phyloP scores from a whole-genome alignment of 805 yeast species.

The Zygosaccharomyces kombuchaensis region DNA sequence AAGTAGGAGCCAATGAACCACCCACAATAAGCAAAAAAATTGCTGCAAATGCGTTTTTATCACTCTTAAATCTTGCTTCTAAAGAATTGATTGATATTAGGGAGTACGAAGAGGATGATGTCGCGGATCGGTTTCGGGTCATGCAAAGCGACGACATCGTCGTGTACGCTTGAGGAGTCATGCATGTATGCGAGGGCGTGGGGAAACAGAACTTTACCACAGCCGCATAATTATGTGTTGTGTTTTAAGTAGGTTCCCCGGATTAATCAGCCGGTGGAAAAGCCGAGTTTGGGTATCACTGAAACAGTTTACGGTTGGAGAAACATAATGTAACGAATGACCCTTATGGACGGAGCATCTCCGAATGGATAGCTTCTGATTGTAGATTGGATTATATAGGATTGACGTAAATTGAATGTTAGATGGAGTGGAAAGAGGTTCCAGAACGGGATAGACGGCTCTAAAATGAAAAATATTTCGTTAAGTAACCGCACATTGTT shows the following conservation, averaged over 20 bases:
- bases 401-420: background rate
- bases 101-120: slow-evolving; percentile 8
- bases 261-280: background rate
- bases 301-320: background rate
- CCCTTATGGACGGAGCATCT: background rate
- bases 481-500: background rate
- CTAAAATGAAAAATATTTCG: background rate
- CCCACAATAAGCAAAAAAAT: slow-evolving; percentile 18
- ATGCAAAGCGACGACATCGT: slow-evolving; percentile 20
- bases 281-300: background rate
- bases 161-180: slow-evolving; percentile 11
- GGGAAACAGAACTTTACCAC: background rate
- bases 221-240: background rate
- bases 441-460: too few species aligned
- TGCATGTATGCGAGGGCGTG: background rate
- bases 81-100: slow-evolving; percentile 14
- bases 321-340: background rate
- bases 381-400: background rate
- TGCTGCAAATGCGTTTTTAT: slow-evolving; percentile 33
- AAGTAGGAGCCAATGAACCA: background rate
- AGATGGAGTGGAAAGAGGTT: background rate
- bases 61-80: slow-evolving; percentile 29
- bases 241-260: too few species aligned
- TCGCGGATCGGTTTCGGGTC: slow-evolving; percentile 4
- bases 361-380: background rate